Conservation (phyloP, 768 basidiomycete genomes). For the Gelatoporia subvermispora region DNA sequence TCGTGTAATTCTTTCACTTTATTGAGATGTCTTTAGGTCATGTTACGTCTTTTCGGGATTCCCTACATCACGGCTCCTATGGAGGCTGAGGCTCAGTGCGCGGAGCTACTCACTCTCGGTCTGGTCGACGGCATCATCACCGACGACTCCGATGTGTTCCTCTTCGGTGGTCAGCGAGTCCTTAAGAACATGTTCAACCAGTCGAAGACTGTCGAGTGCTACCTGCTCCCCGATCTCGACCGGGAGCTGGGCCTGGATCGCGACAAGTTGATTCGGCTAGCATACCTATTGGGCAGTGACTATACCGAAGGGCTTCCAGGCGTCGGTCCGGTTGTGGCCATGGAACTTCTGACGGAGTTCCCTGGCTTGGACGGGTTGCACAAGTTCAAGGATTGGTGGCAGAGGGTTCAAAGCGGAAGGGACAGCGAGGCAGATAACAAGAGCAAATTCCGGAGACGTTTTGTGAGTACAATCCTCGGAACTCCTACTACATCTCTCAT, state of each 20-base stretch:
- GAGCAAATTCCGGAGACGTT: constrained; percentile 76
- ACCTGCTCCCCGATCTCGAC: constrained; percentile 75
- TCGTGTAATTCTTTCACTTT: not conserved
- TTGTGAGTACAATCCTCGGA: constrained; percentile 54
- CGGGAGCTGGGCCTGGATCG: constrained; percentile 86
- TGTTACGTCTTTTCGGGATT: constrained; percentile 92
- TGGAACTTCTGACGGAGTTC: constrained; percentile 94
- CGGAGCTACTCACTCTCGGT: constrained; percentile 77
- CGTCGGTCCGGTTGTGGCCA: constrained; percentile 92
- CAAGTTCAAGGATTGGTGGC: constrained; percentile 93
- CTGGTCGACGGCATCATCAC: constrained; percentile 98
- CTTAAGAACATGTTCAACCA: constrained; percentile 99
- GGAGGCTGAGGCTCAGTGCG: constrained; percentile 99
- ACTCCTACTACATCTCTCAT: not conserved
- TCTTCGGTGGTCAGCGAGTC: constrained; percentile 92
- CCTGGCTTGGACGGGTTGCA: constrained; percentile 79
- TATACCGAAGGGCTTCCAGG: constrained; percentile 92
- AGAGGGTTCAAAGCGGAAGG: constrained; percentile 83
- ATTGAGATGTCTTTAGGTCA: constrained; percentile 44
- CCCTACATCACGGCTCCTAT: constrained; percentile 98
- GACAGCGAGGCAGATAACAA: constrained; percentile 71
- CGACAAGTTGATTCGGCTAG: constrained; percentile 81
- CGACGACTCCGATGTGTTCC: constrained; percentile 97
- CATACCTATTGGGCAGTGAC: constrained; percentile 94
- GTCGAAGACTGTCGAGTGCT: constrained; percentile 97